Evolutionary conservation across 179 eudicot species (phyloP).

Genomic region (Silene noctiflora): DNA sequence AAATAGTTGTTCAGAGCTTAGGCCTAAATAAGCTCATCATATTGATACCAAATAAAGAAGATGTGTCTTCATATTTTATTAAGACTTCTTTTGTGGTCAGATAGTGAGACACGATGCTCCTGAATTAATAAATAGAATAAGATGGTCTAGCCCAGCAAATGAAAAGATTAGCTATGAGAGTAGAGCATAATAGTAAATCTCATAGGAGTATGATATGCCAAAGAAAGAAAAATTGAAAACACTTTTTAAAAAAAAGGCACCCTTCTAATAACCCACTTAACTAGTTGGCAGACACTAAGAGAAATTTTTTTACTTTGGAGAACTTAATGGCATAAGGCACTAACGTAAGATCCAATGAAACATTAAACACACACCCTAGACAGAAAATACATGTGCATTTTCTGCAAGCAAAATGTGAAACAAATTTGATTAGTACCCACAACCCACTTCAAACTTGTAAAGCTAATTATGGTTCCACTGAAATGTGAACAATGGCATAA

Average conservation of each 20-base stretch:
- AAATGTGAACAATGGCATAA: background rate
- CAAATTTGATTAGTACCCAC: background rate
- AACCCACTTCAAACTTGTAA: slow-evolving; percentile 5
- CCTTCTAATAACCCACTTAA: slow-evolving; percentile 20
- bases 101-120: slow-evolving; percentile 12
- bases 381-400: background rate
- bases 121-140: slow-evolving; percentile 6
- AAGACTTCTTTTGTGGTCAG: slow-evolving; percentile 11
- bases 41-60: background rate
- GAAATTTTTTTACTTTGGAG: slow-evolving; percentile 11
- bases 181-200: slow-evolving; percentile 23
- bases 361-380: slow-evolving; percentile 11
- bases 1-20: background rate
- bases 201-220: slow-evolving; percentile 25
- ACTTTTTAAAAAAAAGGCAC: slow-evolving; percentile 20
- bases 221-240: slow-evolving; percentile 15
- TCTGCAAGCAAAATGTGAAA: slow-evolving; percentile 13
- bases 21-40: slow-evolving; percentile 8
- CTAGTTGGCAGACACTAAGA: slow-evolving; percentile 18
- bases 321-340: slow-evolving; percentile 19
- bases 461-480: background rate
- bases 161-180: slow-evolving; percentile 14
- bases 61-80: background rate
- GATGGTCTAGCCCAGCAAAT: slow-evolving; percentile 16
- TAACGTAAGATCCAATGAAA: slow-evolving; percentile 18